Percentiles rank a stretch among this genome's conserved stretches.
These are phyloP conservation scores for Leonotis leonurus DNA, from an alignment of 257 asterid genomes.

Conservation along the genomic window DNA sequence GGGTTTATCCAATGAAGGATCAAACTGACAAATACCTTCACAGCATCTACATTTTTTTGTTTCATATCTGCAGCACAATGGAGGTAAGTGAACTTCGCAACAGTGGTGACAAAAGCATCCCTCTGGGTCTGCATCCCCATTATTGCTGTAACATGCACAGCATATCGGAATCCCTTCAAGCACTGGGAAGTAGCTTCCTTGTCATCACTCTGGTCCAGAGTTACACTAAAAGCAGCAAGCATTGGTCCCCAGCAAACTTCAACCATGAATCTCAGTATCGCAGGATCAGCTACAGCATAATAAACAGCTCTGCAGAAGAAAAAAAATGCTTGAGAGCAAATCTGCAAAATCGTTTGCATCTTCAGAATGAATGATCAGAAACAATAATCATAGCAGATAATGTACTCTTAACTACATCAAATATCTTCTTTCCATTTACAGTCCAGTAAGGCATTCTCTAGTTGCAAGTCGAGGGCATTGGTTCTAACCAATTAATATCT, in stretches of 20 bases:
- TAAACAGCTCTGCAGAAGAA: constrained; percentile 56
- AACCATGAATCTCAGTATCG: constrained; percentile 89
- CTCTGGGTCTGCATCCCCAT: constrained; percentile 97
- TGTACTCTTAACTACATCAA: constrained; percentile 11
- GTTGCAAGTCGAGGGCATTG: constrained; percentile 11
- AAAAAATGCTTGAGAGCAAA: constrained; percentile 17
- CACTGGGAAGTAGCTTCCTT: constrained; percentile 85
- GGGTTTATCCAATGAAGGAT: constrained; percentile 10
- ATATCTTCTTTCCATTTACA: constrained; percentile 9
- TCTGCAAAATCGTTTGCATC: constrained; percentile 3
- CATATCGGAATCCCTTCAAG: constrained; percentile 85
- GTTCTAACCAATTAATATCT: neutral
- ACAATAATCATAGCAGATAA: constrained; percentile 6
- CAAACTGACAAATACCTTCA: constrained; percentile 55
- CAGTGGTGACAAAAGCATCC: constrained; percentile 97
- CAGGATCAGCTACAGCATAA: constrained; percentile 79
- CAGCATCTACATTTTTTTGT: constrained; percentile 95
- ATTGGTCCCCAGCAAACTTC: constrained; percentile 99
- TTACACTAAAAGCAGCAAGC: constrained; percentile 98
- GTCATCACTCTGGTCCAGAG: constrained; percentile 97
- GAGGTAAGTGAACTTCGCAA: constrained; percentile 95
- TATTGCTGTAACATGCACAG: constrained; percentile 90
- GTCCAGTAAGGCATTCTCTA: constrained; percentile 1
- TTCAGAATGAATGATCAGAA: constrained; percentile 9
- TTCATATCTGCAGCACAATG: constrained; percentile 99